Conservation (phyloP, 352 stramenopile species). For the Pythium phragmitis region DNA sequence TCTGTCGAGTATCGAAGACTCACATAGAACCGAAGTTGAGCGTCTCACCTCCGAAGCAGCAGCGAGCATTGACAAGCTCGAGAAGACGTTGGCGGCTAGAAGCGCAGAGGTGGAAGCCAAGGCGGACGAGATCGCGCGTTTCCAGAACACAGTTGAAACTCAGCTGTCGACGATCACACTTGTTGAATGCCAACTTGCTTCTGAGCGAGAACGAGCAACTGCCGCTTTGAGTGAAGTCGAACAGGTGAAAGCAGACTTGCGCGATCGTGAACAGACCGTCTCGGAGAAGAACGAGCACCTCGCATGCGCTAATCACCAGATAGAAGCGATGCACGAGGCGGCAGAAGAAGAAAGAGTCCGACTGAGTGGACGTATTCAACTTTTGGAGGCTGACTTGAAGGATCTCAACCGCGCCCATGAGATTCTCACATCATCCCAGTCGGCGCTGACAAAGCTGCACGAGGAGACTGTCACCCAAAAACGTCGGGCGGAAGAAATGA, state of each 20-base stretch:
- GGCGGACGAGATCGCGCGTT: slow-evolving; percentile 6
- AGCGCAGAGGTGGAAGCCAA: not conserved
- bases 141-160: not conserved
- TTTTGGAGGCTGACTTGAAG: slow-evolving; percentile 19
- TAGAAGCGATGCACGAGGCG: slow-evolving; percentile 14
- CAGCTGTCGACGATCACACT: not conserved
- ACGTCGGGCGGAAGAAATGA: too few species aligned
- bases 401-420: slow-evolving; percentile 20
- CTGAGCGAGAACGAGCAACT: not conserved
- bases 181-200: not conserved
- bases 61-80: not conserved
- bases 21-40: slow-evolving; percentile 6
- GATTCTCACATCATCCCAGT: slow-evolving; percentile 12
- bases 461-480: not conserved
- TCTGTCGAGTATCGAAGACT: not conserved
- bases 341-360: slow-evolving; percentile 12
- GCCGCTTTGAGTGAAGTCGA: not conserved
- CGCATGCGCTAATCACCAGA: not conserved
- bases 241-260: not conserved
- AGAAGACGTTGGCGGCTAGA: not conserved
- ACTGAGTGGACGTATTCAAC: slow-evolving; percentile 21
- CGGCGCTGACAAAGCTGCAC: slow-evolving; percentile 10
- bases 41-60: not conserved
- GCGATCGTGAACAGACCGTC: slow-evolving; percentile 9
- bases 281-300: slow-evolving; percentile 12